A percentile compares a stretch with the other conserved stretches of the same genome.
Evolutionary conservation across 2,329 filamentous ascomycete species (phyloP).

Genomic region (Phaeosphaeria sp.): DNA sequence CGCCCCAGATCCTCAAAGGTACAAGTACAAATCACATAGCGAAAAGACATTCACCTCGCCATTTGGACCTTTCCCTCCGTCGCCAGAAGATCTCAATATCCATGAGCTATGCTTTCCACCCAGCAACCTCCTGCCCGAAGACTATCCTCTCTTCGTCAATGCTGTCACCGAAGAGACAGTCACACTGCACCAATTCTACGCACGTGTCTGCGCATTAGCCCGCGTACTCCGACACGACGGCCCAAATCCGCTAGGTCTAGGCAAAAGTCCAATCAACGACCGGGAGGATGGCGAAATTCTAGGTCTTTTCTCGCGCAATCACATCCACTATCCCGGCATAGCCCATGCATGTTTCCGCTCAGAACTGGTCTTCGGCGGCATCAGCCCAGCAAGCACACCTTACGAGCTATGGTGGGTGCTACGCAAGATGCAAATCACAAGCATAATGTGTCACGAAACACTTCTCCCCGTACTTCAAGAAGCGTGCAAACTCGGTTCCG

Average conservation of each 20-base stretch:
- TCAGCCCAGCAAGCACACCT: constrained; percentile 39
- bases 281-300: constrained; percentile 38
- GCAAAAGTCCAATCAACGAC: constrained; percentile 29
- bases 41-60: constrained; percentile 31
- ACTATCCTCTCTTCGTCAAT: constrained; percentile 41
- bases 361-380: constrained; percentile 39
- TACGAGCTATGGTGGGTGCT: constrained; percentile 44
- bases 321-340: constrained; percentile 41
- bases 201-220: constrained; percentile 32
- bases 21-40: constrained; percentile 26
- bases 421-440: constrained; percentile 40
- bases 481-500: constrained; percentile 33
- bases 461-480: constrained; percentile 30
- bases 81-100: constrained; percentile 36
- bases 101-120: constrained; percentile 41
- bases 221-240: constrained; percentile 36
- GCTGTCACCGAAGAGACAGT: constrained; percentile 31
- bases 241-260: constrained; percentile 30
- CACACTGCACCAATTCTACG: constrained; percentile 38
- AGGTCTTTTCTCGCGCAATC: constrained; percentile 35
- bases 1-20: constrained; percentile 29
- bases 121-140: constrained; percentile 28
- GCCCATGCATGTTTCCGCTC: constrained; percentile 41
- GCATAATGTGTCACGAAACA: constrained; percentile 37
- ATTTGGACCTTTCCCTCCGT: constrained; percentile 36